Percentiles rank a stretch among this genome's conserved stretches.
Evolutionary conservation across 208 protist species (phyloP).

Genomic region (Endotrypanum monterogeii): DNA sequence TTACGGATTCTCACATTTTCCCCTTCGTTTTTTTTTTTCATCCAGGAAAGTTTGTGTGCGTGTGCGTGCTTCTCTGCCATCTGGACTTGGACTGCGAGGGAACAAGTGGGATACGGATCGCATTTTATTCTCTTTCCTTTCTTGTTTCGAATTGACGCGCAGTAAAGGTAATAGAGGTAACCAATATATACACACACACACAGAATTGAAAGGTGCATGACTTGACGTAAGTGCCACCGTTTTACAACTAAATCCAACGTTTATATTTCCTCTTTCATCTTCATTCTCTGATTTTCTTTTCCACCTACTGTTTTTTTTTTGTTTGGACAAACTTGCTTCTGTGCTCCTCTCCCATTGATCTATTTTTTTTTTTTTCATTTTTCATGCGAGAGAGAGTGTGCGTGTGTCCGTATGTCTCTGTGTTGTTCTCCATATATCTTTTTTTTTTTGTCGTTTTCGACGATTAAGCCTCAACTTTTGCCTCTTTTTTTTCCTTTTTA

Average conservation of each 20-base stretch:
- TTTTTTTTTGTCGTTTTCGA: slow-evolving; percentile 3
- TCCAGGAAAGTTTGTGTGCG: neutral
- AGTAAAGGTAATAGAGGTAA: neutral
- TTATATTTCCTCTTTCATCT: slow-evolving; percentile 6
- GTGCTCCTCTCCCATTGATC: neutral
- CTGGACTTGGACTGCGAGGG: neutral
- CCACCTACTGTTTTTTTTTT: neutral
- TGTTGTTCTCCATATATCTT: slow-evolving; percentile 7
- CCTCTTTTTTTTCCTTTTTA: neutral
- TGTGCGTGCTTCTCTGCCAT: neutral
- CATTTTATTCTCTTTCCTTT: neutral
- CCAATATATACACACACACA: neutral
- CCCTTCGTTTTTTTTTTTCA: neutral
- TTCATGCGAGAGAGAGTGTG: slow-evolving; percentile 8
- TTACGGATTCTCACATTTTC: neutral
- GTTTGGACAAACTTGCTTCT: neutral
- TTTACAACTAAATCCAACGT: slow-evolving; percentile 14
- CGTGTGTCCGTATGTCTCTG: slow-evolving; percentile 13
- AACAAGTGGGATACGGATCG: neutral
- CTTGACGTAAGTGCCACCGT: slow-evolving; percentile 1
- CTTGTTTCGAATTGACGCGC: neutral
- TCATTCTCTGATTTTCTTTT: neutral
- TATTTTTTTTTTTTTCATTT: slow-evolving; percentile 3
- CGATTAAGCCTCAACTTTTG: slow-evolving; percentile 15
- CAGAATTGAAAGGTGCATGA: neutral